These are phyloP conservation scores for Nicotiana knightiana DNA, from an alignment of 257 asterid genomes.

Conservation along the genomic window DNA sequence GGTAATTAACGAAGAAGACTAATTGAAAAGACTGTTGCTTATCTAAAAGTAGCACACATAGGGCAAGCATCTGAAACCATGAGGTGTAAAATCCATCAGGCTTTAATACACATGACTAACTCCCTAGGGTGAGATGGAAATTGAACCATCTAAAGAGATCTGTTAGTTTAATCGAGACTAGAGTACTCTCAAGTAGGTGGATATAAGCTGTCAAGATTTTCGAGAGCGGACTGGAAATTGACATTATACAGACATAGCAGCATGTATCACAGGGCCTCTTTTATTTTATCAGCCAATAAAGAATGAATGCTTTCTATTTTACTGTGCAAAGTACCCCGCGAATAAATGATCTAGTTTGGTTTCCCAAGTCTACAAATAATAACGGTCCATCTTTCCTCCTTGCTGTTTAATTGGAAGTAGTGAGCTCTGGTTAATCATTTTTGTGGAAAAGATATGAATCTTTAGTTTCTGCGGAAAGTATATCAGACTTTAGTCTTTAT, in stretches of 20 bases:
- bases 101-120: not conserved
- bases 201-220: not conserved
- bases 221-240: not conserved
- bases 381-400: not conserved
- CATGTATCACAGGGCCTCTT: not conserved
- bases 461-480: not conserved
- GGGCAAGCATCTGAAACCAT: not conserved
- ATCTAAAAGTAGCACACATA: not conserved
- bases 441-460: not conserved
- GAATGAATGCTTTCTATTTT: not conserved
- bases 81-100: not conserved
- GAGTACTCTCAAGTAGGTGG: not conserved
- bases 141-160: not conserved
- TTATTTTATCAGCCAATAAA: not conserved
- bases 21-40: not conserved
- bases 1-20: not conserved
- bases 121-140: not conserved
- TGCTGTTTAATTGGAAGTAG: slow-evolving; percentile 3
- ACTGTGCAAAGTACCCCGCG: not conserved
- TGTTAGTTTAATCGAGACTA: not conserved
- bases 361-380: not conserved
- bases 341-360: not conserved
- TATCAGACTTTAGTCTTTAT: not conserved
- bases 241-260: not conserved
- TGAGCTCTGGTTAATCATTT: not conserved